phyloP scores from a whole-genome alignment of 148 eudicot species.

The Chenopodium album region DNA sequence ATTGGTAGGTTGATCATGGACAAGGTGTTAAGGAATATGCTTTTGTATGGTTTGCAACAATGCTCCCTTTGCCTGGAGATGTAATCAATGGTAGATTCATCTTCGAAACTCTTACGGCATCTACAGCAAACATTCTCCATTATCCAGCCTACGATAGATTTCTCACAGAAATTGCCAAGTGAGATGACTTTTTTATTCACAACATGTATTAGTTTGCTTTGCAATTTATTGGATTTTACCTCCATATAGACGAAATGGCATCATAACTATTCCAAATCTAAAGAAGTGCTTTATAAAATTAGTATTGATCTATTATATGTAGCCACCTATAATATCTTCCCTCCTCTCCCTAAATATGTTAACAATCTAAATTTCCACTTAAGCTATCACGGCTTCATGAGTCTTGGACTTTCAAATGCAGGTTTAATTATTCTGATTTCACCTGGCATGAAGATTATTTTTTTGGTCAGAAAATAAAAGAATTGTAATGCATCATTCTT shows the following conservation, averaged over 20 bases:
- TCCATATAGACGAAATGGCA: background rate
- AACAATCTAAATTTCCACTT: background rate
- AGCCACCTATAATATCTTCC: background rate
- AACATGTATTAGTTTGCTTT: background rate
- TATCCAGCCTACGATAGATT: slow-evolving; percentile 84
- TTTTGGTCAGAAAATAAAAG: too few relatives aligned
- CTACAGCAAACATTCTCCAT: slow-evolving; percentile 64
- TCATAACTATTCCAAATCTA: background rate
- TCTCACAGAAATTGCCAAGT: slow-evolving; percentile 78
- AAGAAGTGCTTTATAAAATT: background rate
- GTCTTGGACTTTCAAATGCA: too few relatives aligned
- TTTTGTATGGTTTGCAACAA: slow-evolving; percentile 80
- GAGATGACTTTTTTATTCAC: slow-evolving; percentile 16
- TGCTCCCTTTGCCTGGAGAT: slow-evolving; percentile 71
- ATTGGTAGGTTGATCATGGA: slow-evolving; percentile 72
- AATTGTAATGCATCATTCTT: background rate
- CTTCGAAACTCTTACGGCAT: slow-evolving; percentile 74
- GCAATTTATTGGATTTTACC: background rate
- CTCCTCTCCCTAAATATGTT: background rate
- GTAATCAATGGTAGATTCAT: slow-evolving; percentile 74
- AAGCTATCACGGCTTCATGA: too few relatives aligned
- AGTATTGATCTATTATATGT: too few relatives aligned
- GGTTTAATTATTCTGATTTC: background rate
- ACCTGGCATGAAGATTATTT: background rate
- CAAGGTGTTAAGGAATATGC: slow-evolving; percentile 67